Percentiles rank a stretch among this genome's conserved stretches.
Evolutionary conservation across 331 rosid species (phyloP).

Genomic region (Cydonia oblonga): DNA sequence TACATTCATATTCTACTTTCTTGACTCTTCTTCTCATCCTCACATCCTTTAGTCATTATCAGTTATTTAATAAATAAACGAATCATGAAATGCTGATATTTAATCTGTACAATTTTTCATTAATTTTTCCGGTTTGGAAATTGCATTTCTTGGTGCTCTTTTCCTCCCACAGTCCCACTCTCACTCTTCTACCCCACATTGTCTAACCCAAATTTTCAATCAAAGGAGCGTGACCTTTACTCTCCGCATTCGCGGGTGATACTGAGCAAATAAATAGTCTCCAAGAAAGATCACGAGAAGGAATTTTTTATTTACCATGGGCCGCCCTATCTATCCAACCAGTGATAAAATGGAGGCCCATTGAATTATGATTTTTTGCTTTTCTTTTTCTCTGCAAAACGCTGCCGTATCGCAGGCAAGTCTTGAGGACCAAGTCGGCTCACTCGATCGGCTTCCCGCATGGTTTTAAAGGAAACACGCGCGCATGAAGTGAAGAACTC

Average conservation of each 20-base stretch:
- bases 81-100: too few species aligned
- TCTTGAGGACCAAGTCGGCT: background rate
- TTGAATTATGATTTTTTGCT: background rate
- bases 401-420: background rate
- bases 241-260: background rate
- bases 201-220: background rate
- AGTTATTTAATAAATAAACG: too few species aligned
- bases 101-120: too few species aligned
- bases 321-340: slow-evolving; percentile 23
- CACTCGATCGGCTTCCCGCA: slow-evolving; percentile 13
- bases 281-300: background rate
- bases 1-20: too few species aligned
- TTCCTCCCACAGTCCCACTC: background rate
- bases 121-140: too few species aligned
- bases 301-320: background rate
- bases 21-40: too few species aligned
- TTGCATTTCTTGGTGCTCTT: too few species aligned
- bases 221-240: too few species aligned
- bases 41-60: too few species aligned
- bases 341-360: slow-evolving; percentile 15
- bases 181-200: background rate
- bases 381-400: background rate
- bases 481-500: slow-evolving; percentile 15
- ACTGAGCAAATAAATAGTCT: background rate
- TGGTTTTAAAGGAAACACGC: slow-evolving; percentile 33